Conservation (phyloP, 164 flowering plant genomes). For the Nymphaea colorata region DNA sequence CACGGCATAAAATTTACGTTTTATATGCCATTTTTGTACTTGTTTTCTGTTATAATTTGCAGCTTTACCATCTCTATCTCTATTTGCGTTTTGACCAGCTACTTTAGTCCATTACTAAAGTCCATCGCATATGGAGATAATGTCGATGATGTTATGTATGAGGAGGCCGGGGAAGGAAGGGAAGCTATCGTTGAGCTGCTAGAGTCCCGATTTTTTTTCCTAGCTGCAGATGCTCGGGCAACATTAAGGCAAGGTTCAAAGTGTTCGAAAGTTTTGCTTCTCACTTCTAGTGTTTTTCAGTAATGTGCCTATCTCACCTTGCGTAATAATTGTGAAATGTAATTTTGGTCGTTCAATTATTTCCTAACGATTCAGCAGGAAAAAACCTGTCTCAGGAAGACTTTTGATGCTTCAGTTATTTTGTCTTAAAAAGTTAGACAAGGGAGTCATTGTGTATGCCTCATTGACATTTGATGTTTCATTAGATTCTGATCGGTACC, state of each 20-base stretch:
- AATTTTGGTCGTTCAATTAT: neutral
- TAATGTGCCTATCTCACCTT: neutral
- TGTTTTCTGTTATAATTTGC: too few relatives aligned
- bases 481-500: neutral
- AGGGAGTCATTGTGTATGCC: too few relatives aligned
- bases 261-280: neutral
- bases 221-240: slow-evolving; percentile 90
- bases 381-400: neutral
- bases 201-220: slow-evolving; percentile 73
- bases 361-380: neutral
- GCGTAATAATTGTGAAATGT: neutral
- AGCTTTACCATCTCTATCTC: too few relatives aligned
- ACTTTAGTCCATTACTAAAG: slow-evolving; percentile 81
- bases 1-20: too few relatives aligned
- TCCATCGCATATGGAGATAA: slow-evolving; percentile 37
- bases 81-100: slow-evolving; percentile 27
- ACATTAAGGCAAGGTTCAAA: slow-evolving; percentile 51
- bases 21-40: too few relatives aligned
- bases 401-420: neutral
- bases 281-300: too few relatives aligned
- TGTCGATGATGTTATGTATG: slow-evolving; percentile 40
- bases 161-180: slow-evolving; percentile 51
- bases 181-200: slow-evolving; percentile 53
- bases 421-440: neutral
- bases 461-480: neutral